Base-by-base conservation (phyloP, 139 green algal species). In the Tetraselmis chui region DNA sequence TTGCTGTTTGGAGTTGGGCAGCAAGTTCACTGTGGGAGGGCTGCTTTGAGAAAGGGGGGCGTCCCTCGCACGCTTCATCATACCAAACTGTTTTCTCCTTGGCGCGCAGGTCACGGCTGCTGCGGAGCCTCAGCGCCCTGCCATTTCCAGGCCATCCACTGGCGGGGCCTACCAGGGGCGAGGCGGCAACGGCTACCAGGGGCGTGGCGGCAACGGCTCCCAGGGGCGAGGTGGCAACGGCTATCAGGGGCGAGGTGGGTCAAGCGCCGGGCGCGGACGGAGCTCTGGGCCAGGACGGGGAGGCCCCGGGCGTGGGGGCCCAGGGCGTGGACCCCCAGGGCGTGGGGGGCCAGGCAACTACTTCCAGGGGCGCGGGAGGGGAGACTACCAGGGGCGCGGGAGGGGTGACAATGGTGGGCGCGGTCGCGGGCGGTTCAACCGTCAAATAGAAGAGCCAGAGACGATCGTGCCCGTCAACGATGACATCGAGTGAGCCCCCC, bases 391-490 rank as follows among this genome's bases (percentile, higher is more conserved):
- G 27, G 76, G 76, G 25, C 31, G 27, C 5, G 76, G 76, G 11
- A 2, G 76, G 32, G 76, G 76, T 2, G 32, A 80, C 27, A 28
- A 28, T 22, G 23, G 32, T 24, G 23, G 29, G 5, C 76, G 28
- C 28, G 32, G 32, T 45, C 29, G 32, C 76, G 32, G 27, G 0
- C 26, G 32, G 29, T 31, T 45, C 29, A 32, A 80, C 76, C 45
- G 11, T 18, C 45, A 18, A 5, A 25, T 67, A 25, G 11, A 67
- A 18, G 45, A 67, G 45, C 45, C 45, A 5, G 45, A 67, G 45
- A 67, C 45, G 11, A 67, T 67, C 18, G 32, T 80, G 76, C 29
- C 32, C 76, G 27, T 80, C 76, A 80, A 80, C 22, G 76, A 80
- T 2, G 32, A 59, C 29, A 80, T 80, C 27, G 29, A 31, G 76